Evolutionary conservation across 2,329 filamentous ascomycete genomes (phyloP), one percentile per base, ranked within the genome.

Genomic region (Diaporthe sp.): DNA sequence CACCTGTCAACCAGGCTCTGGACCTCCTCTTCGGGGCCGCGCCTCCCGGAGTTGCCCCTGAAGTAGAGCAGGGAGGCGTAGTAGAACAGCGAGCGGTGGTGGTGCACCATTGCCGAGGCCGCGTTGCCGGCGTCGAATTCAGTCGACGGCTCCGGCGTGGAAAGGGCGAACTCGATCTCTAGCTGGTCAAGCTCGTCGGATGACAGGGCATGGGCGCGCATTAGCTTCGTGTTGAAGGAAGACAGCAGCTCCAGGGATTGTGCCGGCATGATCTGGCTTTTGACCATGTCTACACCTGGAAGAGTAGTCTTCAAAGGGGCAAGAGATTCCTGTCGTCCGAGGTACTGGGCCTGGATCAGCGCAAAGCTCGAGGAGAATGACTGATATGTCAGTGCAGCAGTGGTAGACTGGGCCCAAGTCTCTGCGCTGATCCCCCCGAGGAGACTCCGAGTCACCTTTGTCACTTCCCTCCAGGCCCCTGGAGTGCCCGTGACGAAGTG

Each of bases 71-170:
- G 12, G 20, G 31, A 60, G 20, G 34, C 34, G 10, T 60, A 60
- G 57, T 60, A 60, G 13, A 60, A 60, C 22, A 60, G 57, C 12
- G 20, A 60, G 9, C 34, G 57, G 34, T 60, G 57, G n/a, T 60
- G 57, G 12, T 25, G 57, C 37, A 60, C 20, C 10, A 60, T 9
- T 39, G 57, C 57, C 12, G 34, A 60, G 34, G 31, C 10, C 15
- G 10, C 0, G 34, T 60, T 25, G 34, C 57, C 34, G 9, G 22
- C 5, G 10, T 39, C 31, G 2, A 60, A 60, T 34, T 60, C 34
- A 25, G 34, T 60, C 1, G 57, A 60, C 12, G 34, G 57, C 10
- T 39, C 57, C 2, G 57, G 34, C 2, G 57, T 60, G 57, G 57
- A 60, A 3, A 60, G 57, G 4, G 34, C 34, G 22, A 60, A 60